A percentile compares a stretch with the other conserved stretches of the same genome.
Evolutionary conservation across 73 alveolate genomes (phyloP).

Genomic region (Blepharisma japonicum): DNA sequence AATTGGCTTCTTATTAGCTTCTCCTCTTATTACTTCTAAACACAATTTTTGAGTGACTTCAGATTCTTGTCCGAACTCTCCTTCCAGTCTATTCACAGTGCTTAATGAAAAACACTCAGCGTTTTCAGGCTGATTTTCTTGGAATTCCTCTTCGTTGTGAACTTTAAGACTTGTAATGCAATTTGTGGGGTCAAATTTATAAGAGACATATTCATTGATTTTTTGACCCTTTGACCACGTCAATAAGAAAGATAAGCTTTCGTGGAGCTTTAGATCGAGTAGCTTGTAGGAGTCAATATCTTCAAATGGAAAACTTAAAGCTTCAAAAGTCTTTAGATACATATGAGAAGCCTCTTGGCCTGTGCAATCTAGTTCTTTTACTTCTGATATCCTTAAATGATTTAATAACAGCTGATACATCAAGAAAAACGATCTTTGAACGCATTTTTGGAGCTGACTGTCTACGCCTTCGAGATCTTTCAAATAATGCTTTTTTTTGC

Average conservation of each 20-base stretch:
- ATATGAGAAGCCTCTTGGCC: slow-evolving; percentile 8
- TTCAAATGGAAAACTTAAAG: slow-evolving; percentile 24
- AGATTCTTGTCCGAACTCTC: slow-evolving; percentile 12
- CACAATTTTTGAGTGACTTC: background rate
- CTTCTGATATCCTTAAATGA: slow-evolving; percentile 14
- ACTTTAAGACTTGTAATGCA: slow-evolving; percentile 21
- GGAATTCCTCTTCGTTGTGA: slow-evolving; percentile 17
- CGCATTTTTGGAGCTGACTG: background rate
- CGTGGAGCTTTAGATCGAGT: background rate
- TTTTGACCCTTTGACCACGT: slow-evolving; percentile 8
- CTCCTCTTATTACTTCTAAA: slow-evolving; percentile 7
- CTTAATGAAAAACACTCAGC: slow-evolving; percentile 6
- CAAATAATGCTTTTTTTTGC: slow-evolving; percentile 10
- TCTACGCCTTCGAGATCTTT: slow-evolving; percentile 21
- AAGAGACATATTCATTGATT: background rate
- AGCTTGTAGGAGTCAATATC: slow-evolving; percentile 14
- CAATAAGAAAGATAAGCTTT: background rate
- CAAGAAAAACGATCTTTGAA: slow-evolving; percentile 12
- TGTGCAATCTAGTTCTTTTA: slow-evolving; percentile 25
- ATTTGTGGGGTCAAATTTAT: background rate
- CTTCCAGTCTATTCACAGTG: slow-evolving; percentile 8
- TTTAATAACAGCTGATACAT: slow-evolving; percentile 11
- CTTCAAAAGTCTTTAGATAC: slow-evolving; percentile 21
- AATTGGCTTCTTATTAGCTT: background rate
- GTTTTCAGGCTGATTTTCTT: slow-evolving; percentile 13